phyloP scores from a whole-genome alignment of 2,329 filamentous ascomycete species.

The Aspergillus brasiliensis region DNA sequence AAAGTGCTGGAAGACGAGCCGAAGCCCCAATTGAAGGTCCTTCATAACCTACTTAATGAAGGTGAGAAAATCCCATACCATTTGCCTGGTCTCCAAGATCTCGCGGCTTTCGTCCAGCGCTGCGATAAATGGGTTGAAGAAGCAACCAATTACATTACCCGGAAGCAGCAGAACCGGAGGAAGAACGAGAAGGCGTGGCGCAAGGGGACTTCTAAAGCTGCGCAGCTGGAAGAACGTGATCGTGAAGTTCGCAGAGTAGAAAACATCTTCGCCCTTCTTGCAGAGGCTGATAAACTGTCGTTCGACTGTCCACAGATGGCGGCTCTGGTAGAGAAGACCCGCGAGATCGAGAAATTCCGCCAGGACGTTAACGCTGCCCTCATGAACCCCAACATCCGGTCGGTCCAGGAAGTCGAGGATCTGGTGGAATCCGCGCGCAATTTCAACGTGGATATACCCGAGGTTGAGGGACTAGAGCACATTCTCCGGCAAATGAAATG shows the following conservation, averaged over 20 bases:
- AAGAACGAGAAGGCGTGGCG: slow-evolving; percentile 91
- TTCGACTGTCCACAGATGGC: slow-evolving; percentile 93
- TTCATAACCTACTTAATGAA: slow-evolving; percentile 83
- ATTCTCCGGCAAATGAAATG: slow-evolving; percentile 85
- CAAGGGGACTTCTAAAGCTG: slow-evolving; percentile 68
- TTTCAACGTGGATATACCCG: slow-evolving; percentile 89
- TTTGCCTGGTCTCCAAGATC: slow-evolving; percentile 75
- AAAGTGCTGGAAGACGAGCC: slow-evolving; percentile 80
- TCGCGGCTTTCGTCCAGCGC: slow-evolving; percentile 88
- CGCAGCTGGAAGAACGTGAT: slow-evolving; percentile 81
- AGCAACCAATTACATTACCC: slow-evolving; percentile 91
- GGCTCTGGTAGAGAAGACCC: slow-evolving; percentile 80
- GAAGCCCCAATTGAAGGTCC: slow-evolving; percentile 79
- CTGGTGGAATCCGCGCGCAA: slow-evolving; percentile 84
- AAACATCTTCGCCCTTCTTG: slow-evolving; percentile 82
- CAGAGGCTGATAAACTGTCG: slow-evolving; percentile 79
- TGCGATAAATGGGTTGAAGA: slow-evolving; percentile 99
- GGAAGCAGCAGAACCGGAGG: slow-evolving; percentile 94
- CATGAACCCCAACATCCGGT: slow-evolving; percentile 63
- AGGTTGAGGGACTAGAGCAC: slow-evolving; percentile 78
- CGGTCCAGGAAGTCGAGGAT: slow-evolving; percentile 78
- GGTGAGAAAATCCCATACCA: slow-evolving; percentile 95
- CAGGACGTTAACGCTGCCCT: slow-evolving; percentile 71
- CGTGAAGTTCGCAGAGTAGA: slow-evolving; percentile 84
- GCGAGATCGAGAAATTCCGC: slow-evolving; percentile 83